Evolutionary conservation across 345 rosid genomes (phyloP).

Genomic region (Atalantia buxifolia): DNA sequence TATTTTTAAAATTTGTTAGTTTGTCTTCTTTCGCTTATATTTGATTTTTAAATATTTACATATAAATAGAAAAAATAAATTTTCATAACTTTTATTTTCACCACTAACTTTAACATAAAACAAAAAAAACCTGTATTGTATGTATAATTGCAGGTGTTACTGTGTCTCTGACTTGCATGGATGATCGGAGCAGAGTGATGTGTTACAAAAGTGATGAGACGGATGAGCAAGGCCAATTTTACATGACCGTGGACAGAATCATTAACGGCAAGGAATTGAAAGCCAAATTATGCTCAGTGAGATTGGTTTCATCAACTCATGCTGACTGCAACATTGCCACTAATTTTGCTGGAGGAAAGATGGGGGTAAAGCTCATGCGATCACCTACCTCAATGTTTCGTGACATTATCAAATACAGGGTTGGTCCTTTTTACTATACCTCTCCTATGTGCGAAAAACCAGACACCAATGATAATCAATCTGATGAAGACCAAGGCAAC

Average conservation of each 20-base stretch:
- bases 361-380: slow-evolving; percentile 49
- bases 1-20: too few species aligned
- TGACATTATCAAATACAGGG: slow-evolving; percentile 38
- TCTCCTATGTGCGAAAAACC: slow-evolving; percentile 71
- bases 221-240: slow-evolving; percentile 55
- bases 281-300: slow-evolving; percentile 44
- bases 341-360: slow-evolving; percentile 55
- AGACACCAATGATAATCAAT: slow-evolving; percentile 10
- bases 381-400: slow-evolving; percentile 39
- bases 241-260: slow-evolving; percentile 39
- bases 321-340: slow-evolving; percentile 57
- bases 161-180: slow-evolving; percentile 69
- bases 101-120: background rate
- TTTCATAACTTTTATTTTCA: too few species aligned
- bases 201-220: slow-evolving; percentile 62
- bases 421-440: slow-evolving; percentile 61
- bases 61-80: too few species aligned
- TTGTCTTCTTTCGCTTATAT: too few species aligned
- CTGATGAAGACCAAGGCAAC: slow-evolving; percentile 11
- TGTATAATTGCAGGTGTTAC: slow-evolving; percentile 39
- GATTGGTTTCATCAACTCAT: slow-evolving; percentile 69
- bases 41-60: too few species aligned
- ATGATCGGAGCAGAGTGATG: slow-evolving; percentile 55
- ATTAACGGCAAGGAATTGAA: slow-evolving; percentile 44
- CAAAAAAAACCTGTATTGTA: background rate